Base-by-base conservation (phyloP, 2,329 filamentous ascomycete genomes). In the Coleophoma cylindrospora region DNA sequence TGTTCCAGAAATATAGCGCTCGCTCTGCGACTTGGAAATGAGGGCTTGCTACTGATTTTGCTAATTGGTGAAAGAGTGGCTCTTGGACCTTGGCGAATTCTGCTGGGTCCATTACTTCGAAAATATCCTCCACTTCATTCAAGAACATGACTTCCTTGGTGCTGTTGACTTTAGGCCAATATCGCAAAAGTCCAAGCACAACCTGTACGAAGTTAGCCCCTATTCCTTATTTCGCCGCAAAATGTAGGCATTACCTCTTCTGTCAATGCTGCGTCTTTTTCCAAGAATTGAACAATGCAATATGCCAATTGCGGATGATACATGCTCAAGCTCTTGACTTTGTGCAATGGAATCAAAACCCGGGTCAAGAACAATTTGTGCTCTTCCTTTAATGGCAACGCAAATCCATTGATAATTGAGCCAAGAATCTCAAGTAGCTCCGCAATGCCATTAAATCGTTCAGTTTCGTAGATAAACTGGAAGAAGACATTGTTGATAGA, bases 401-500 rank as follows among this genome's bases (percentile, higher is more conserved):
- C 94, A 66, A 99, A 99, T 43, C 94, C 94, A 67, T 99, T 99
- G 77, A 99, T 99, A 65, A 99, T 99, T 57, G 94, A 97, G 32
- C 94, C 94, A 47, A 99, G 76, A 59, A 99, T 99, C 68, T 99
- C 94, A 34, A 99, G 79, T 32, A 99, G 76, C 69, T 99, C 94
- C 3, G 94, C 94, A 64, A 99, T 96, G 48, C 94, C 94, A 63
- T 99, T 99, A 75, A 99, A 97, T 52, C 94, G 83, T 70, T 99
- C 94, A 4, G 94, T 99, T 71, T 99, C 94, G 68, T 99, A 99
- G 53, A 91, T 91, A 70, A 99, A 99, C 67, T 99, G 94, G 79
- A 99, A 99, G 74, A 99, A 99, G 62, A 99, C 94, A 65, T 99
- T 97, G 81, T 99, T 99, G 79, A 99, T 99, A 50, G 94, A 99